Evolutionary conservation across 2,329 filamentous ascomycete species (phyloP).

Genomic region (Clonostachys rhizophaga): DNA sequence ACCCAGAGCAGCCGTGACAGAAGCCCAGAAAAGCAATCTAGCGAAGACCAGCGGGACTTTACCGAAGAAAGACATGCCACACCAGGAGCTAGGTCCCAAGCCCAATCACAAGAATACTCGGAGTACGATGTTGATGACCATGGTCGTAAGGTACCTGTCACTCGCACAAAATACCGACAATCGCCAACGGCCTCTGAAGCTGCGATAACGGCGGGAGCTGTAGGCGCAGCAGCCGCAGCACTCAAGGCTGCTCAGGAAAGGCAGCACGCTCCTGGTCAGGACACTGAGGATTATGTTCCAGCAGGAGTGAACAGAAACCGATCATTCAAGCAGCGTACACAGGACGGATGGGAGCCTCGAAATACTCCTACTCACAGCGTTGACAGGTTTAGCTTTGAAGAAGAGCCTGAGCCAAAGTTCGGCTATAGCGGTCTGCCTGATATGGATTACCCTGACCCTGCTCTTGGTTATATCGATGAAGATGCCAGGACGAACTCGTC

Average conservation of each 20-base stretch:
- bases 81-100: conserved; percentile 27
- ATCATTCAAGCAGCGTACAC: conserved; percentile 62
- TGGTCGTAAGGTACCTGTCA: conserved; percentile 46
- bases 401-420: conserved; percentile 52
- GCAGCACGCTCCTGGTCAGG: conserved; percentile 26
- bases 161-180: conserved; percentile 29
- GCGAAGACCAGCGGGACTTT: conserved; percentile 29
- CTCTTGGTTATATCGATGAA: conserved; percentile 63
- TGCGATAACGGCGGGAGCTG: conserved; percentile 52
- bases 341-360: conserved; percentile 48
- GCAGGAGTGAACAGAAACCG: conserved; percentile 54
- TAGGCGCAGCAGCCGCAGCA: conserved; percentile 47
- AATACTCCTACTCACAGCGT: conserved; percentile 55
- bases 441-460: conserved; percentile 67
- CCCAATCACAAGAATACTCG: conserved; percentile 39
- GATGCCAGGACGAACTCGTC: conserved; percentile 85
- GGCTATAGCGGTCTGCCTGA: conserved; percentile 67
- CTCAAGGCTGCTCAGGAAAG: conserved; percentile 44
- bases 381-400: conserved; percentile 49
- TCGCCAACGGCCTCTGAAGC: conserved; percentile 53
- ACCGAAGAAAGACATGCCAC: conserved; percentile 33
- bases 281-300: conserved; percentile 30
- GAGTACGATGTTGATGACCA: conserved; percentile 57
- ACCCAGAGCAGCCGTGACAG: conserved; percentile 23
- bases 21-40: conserved; percentile 36